Conservation (phyloP, 1,284 basidiomycete genomes). For the Ceratobasidium sp. region DNA sequence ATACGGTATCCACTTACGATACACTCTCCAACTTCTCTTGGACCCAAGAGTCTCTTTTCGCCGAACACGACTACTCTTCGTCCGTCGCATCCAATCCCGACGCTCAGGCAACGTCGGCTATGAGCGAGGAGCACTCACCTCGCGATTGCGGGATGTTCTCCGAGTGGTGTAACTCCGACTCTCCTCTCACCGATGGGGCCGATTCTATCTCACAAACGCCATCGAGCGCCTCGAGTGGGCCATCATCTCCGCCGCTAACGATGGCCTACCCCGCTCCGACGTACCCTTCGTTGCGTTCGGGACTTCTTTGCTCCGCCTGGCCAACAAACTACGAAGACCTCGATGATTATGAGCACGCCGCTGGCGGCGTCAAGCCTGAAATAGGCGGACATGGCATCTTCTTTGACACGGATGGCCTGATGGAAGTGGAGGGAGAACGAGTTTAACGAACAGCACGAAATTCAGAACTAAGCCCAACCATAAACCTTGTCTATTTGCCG, state of each 20-base stretch:
- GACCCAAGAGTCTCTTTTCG: not conserved
- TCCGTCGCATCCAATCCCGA: not conserved
- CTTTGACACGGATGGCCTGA: not conserved
- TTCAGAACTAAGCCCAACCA: constrained; percentile 13
- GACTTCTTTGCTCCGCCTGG: constrained; percentile 17
- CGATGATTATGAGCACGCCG: constrained; percentile 22
- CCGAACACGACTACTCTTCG: constrained; percentile 4
- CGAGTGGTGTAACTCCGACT: constrained; percentile 31
- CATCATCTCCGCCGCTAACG: constrained; percentile 1
- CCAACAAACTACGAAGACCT: constrained; percentile 11
- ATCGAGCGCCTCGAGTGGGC: constrained; percentile 24
- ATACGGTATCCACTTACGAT: not conserved
- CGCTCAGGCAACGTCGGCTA: not conserved
- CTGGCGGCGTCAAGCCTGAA: constrained; percentile 17
- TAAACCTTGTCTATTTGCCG: not conserved
- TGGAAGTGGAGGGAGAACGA: constrained; percentile 4
- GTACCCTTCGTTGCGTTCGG: not conserved
- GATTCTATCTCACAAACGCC: not conserved
- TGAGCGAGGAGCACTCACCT: not conserved
- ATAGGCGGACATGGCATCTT: constrained; percentile 1
- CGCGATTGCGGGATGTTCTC: constrained; percentile 6
- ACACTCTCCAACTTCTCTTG: constrained; percentile 1
- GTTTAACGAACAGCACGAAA: constrained; percentile 6
- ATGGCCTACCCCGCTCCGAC: constrained; percentile 7
- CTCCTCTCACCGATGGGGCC: not conserved